These are phyloP conservation scores for Fusarium nematophilum DNA, from an alignment of 2,329 filamentous ascomycete species.

Conservation along the genomic window DNA sequence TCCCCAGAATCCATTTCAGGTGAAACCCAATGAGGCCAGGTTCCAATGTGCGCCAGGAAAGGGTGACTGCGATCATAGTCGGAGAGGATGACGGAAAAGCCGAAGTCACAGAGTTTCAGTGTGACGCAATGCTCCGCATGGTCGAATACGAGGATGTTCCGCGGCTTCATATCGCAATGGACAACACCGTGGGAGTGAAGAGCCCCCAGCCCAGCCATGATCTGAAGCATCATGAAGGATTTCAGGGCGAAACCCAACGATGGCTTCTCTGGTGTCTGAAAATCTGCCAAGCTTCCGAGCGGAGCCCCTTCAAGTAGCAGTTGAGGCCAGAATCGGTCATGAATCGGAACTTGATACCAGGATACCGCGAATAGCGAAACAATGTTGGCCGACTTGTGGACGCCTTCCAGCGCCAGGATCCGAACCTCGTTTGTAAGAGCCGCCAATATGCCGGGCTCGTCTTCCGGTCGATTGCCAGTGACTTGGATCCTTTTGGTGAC, in stretches of 20 bases:
- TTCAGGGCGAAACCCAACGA: not conserved
- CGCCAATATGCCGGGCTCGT: not conserved
- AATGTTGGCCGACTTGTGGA: not conserved
- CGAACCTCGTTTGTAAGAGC: conserved; percentile 3
- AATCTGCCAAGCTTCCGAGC: not conserved
- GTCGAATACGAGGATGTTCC: conserved; percentile 1
- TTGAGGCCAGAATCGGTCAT: conserved; percentile 3
- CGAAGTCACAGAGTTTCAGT: conserved; percentile 9
- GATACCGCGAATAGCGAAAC: conserved; percentile 3
- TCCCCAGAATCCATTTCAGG: not conserved
- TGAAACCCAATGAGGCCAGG: conserved; percentile 3
- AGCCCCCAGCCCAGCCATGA: too few species aligned
- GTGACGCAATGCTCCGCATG: too few species aligned
- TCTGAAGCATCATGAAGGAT: not conserved
- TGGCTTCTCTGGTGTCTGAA: too few species aligned
- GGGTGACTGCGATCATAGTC: not conserved
- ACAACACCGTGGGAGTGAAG: not conserved
- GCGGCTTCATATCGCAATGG: not conserved
- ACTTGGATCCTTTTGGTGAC: conserved; percentile 4
- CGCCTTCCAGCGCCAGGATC: not conserved
- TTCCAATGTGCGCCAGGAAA: not conserved
- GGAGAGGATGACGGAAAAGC: not conserved
- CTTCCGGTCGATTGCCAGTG: not conserved
- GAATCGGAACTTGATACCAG: not conserved
- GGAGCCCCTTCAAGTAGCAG: conserved; percentile 1